Base-by-base conservation (phyloP, 495 filamentous ascomycete genomes). In the Neurospora africana region DNA sequence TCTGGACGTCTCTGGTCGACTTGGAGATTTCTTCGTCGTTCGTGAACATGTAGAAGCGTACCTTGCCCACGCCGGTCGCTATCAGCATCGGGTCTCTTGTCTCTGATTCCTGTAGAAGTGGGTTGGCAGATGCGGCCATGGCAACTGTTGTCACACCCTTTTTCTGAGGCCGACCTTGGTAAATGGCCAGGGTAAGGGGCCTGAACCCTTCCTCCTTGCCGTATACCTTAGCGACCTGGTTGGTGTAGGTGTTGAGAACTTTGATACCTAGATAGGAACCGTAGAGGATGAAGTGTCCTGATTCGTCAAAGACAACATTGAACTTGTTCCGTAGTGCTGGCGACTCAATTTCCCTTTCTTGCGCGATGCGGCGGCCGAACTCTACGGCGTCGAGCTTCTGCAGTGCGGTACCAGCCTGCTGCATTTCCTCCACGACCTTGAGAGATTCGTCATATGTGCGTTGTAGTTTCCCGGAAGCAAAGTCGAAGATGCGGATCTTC, bases 11-110 rank as follows among this genome's bases (percentile, higher is more conserved):
- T 74, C 95, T 91, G 37, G 90, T 89, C 11, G 91, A 91, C 79
- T 95, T 97, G 72, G 90, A 91, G 72, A 96, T 87, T 5, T 93
- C 88, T 21, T 90, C 87, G 23, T 96, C 92, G 81, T 97, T 97
- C 70, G 92, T 97, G 82, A 97, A 99, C 87, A 98, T 92, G 86
- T 98, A 99, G 84, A 99, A 99, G 69, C 95, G 91, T 39, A 92
- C 88, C 80, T 98, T 99, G 74, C 90, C 92, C 33, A 90, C 89
- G 1, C 92, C 94, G 0, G 95, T 98, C 41, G 87, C 85, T 53
- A 96, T 83, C 23, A 99, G 86, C 80, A 98, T 93, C 0, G 95
- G 93, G 80, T 99, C 95, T 73, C 95, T 88, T 41, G 89, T 88
- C 82, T 98, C 93, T 21, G 95, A 93, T 82, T 98, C 95, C 76